Conservation (phyloP, 2,329 filamentous ascomycete genomes). For the Pseudocercospora macadamiae region DNA sequence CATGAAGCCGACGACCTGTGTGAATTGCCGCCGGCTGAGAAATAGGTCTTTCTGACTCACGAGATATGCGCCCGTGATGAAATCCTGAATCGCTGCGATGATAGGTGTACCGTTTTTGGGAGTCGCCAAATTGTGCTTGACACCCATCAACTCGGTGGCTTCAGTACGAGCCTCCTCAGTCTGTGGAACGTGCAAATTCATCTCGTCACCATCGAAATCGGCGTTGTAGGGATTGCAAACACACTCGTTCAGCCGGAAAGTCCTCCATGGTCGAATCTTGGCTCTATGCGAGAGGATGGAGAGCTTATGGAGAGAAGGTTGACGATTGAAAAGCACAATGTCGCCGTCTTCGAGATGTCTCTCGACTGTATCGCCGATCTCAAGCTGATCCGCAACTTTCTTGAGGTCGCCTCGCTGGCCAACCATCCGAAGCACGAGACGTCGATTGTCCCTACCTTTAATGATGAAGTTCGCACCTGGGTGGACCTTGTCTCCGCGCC, state of each 20-base stretch:
- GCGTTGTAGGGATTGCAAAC: conserved; percentile 98
- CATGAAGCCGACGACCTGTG: conserved; percentile 92
- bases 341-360: conserved; percentile 94
- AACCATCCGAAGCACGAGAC: conserved; percentile 67
- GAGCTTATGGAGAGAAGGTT: conserved; percentile 96
- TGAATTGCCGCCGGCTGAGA: conserved; percentile 84
- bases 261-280: conserved; percentile 92
- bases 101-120: conserved; percentile 98
- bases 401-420: conserved; percentile 58
- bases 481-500: conserved; percentile 76
- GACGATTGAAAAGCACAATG: conserved; percentile 95
- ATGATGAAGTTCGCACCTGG: conserved; percentile 85
- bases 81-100: conserved; percentile 98
- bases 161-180: conserved; percentile 96
- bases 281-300: conserved; percentile 96
- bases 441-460: conserved; percentile 71
- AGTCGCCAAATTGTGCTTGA: conserved; percentile 93
- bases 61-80: conserved; percentile 92
- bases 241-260: conserved; percentile 96
- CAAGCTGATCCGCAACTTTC: conserved; percentile 71
- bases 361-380: conserved; percentile 86
- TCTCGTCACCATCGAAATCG: conserved; percentile 98
- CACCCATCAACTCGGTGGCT: conserved; percentile 94
- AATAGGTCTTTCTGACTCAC: conserved; percentile 92
- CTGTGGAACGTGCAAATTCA: conserved; percentile 98